Base-by-base conservation (phyloP, 2,329 filamentous ascomycete species). In the Rutstroemia sydowiana region DNA sequence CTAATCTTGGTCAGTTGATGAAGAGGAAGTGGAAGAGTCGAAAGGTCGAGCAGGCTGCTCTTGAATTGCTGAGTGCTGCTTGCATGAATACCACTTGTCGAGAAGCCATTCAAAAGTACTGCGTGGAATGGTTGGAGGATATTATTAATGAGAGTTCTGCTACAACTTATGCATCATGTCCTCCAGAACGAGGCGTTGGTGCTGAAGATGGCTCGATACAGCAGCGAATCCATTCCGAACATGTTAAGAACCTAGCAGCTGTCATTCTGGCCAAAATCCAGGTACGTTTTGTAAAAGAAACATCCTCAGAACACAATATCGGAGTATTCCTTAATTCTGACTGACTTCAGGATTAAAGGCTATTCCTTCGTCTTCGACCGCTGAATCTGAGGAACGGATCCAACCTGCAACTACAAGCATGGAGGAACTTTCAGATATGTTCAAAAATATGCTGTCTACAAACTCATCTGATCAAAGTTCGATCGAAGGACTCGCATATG, bases 401-500 rank as follows among this genome's bases (percentile, higher is more conserved):
- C 71, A 74, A 47, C 67, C 73, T 45, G 80, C 77, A 36, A 75
- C 73, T 41, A 81, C 79, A 11, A 83, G 75, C 57, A 79, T 86
- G 55, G 82, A 85, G 59, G 80, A 84, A n/a, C 70, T 87, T 9
- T 78, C 80, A 34, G 73, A 71, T 56, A 77, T 81, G 65, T 85
- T 87, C 58, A 80, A 77, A 45, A 81, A 79, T 48, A 83, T 90
- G 71, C 74, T 90, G 42, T 74, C 79, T 41, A 75, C 81, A 41
- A 75, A 80, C 31, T 71, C 74, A 49, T 75, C 74, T 56, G 77
- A 78, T 55, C 79, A 86, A 61, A 82, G 87, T 64, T 85, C 88
- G 1, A 81, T 97, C 50, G 93, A 98, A 70, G 93, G 92, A 5
- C 74, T 98, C 55, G 93, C 92, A 13, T 97, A 95, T 67, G 85